phyloP scores from a whole-genome alignment of 352 stramenopile genomes.

The Phytopythium chamaehyphon region DNA sequence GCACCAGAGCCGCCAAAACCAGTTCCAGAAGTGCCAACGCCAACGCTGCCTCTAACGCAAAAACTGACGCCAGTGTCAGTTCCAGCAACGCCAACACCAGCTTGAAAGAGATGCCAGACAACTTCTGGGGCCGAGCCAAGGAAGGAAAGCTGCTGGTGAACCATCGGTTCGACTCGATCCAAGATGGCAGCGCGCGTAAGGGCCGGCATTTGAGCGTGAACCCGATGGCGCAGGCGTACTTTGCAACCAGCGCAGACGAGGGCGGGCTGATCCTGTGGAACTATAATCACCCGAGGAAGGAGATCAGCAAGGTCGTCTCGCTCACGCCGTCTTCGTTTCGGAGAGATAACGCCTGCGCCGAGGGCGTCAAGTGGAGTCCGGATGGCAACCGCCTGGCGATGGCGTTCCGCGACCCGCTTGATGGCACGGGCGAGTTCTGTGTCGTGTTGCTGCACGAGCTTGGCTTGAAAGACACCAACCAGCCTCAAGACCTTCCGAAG shows the following conservation, averaged over 20 bases:
- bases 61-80: no score
- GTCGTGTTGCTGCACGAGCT: conserved; percentile 70
- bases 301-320: conserved; percentile 56
- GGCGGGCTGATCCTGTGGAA: conserved; percentile 77
- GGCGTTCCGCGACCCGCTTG: conserved; percentile 67
- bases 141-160: conserved; percentile 68
- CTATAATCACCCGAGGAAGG: conserved; percentile 57
- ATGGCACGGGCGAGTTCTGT: conserved; percentile 67
- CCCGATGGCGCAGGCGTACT: conserved; percentile 61
- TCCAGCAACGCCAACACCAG: not conserved
- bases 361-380: conserved; percentile 73
- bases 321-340: conserved; percentile 62
- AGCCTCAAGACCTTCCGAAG: conserved; percentile 37
- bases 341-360: conserved; percentile 52
- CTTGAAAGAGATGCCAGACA: conserved; percentile 41
- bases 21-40: no score
- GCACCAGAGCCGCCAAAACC: no score
- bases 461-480: conserved; percentile 37
- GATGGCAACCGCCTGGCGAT: conserved; percentile 74
- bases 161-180: conserved; percentile 51
- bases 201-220: conserved; percentile 75
- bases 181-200: conserved; percentile 65
- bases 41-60: no score
- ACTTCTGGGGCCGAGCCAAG: conserved; percentile 71
- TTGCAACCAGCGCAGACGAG: conserved; percentile 76